phyloP scores from a whole-genome alignment of 495 filamentous ascomycete genomes.

The Symbiotaphrina buchneri region DNA sequence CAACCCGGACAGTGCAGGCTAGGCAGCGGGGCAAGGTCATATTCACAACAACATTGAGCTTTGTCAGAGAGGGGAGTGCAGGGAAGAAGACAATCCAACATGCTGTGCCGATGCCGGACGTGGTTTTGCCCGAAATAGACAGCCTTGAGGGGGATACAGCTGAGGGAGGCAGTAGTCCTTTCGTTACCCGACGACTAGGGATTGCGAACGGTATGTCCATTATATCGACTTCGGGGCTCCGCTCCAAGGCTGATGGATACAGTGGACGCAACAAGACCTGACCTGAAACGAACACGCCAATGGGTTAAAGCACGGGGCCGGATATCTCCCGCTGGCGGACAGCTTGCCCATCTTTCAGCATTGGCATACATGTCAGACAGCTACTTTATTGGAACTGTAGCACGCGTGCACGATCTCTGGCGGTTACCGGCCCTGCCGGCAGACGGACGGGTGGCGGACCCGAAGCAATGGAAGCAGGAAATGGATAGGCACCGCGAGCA shows the following conservation, averaged over 20 bases:
- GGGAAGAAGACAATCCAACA: slow-evolving; percentile 39
- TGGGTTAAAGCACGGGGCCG: slow-evolving; percentile 59
- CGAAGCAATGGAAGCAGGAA: too few relatives aligned
- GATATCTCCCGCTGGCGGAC: slow-evolving; percentile 50
- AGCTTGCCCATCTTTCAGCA: slow-evolving; percentile 59
- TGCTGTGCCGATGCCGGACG: slow-evolving; percentile 30
- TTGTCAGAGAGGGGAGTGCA: slow-evolving; percentile 47
- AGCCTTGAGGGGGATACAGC: slow-evolving; percentile 2
- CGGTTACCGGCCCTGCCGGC: slow-evolving; percentile 19
- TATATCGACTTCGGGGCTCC: background rate
- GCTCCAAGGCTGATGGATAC: background rate
- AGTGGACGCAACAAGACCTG: slow-evolving; percentile 23
- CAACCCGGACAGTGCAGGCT: slow-evolving; percentile 89
- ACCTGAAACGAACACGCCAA: slow-evolving; percentile 47
- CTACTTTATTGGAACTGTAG: slow-evolving; percentile 80
- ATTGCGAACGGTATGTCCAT: slow-evolving; percentile 12
- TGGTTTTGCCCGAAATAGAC: slow-evolving; percentile 8
- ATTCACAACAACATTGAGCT: slow-evolving; percentile 86
- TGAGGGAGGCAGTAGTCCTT: slow-evolving; percentile 19
- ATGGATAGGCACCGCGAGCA: too few relatives aligned
- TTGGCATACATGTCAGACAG: slow-evolving; percentile 83
- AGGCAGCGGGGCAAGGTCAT: slow-evolving; percentile 73
- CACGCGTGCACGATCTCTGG: slow-evolving; percentile 50
- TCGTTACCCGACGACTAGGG: slow-evolving; percentile 29
- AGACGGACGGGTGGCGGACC: too few relatives aligned